Evolutionary conservation across 108 stramenopile genomes (phyloP), one percentile per base, ranked within the genome.

Genomic region (Aureococcus anophagefferens): DNA sequence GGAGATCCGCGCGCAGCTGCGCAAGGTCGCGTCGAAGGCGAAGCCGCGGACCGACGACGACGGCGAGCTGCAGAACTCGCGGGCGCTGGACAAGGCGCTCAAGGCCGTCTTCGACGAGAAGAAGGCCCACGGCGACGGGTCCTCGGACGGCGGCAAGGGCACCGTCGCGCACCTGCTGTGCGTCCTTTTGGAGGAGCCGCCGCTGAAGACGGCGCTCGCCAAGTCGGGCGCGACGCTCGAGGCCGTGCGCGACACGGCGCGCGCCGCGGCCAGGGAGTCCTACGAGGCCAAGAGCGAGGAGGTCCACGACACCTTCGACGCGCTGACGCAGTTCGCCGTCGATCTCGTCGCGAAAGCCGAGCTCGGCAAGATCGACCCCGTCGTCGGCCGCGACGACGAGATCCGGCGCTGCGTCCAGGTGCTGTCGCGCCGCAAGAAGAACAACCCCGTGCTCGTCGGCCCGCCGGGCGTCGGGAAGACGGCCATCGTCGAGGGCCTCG

Each of bases 381-480:
- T 97, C 25, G 92, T 97, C 74, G 98, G 98, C 9, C 83, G 98
- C 1, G 98, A 99, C 72, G 93, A 93, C 66, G 97, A 98, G 77
- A 94, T 98, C 70, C 84, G 96, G 35, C 74, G 83, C 14, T 75
- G 84, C 33, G 86, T 99, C 45, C 94, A 93, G 76, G 94, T 97
- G 44, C 88, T 99, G 0, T 91, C 91, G 36, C 89, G 98, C 5
- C 87, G 95, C 35, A 96, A 94, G n/a, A 99, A 99, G 80, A 96
- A 95, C 75, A 99, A 99, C 75, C 94, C 96, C 0, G 77, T 87
- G 36, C 82, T 99, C 15, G 85, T 96, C 0, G 98, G 98, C 11
- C 91, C 94, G 71, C 95, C 98, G 9, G 92, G 92, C 28, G 84
- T 87, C 4, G 97, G 97, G 30, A 98, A 98, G 83, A 96, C 97